phyloP scores from a whole-genome alignment of 225 moss, liverwort and hornwort species.

The Neckera pumila region DNA sequence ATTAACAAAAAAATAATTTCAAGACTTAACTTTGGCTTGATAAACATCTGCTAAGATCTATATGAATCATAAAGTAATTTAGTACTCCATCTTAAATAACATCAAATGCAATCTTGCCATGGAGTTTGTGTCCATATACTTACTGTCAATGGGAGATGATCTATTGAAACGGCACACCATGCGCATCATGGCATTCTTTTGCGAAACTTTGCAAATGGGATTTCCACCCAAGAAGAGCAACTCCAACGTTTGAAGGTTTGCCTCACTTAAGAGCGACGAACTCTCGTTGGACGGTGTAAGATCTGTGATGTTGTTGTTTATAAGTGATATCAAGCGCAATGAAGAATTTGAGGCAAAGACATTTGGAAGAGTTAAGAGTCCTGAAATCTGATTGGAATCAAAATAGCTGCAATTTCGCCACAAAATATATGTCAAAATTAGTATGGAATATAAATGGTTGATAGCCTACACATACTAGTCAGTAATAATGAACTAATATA shows the following conservation, averaged over 20 bases:
- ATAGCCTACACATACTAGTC: neutral
- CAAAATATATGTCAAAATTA: neutral
- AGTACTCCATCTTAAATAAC: no score
- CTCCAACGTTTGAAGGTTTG: neutral
- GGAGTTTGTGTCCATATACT: neutral
- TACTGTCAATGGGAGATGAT: neutral
- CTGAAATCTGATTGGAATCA: neutral
- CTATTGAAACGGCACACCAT: constrained; percentile 1
- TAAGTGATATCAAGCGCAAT: neutral
- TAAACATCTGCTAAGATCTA: neutral
- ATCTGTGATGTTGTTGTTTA: neutral
- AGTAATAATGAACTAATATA: neutral
- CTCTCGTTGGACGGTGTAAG: neutral
- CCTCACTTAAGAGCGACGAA: neutral
- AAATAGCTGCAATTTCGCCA: neutral
- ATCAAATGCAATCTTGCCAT: neutral
- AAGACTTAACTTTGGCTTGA: neutral
- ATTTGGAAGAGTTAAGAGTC: neutral
- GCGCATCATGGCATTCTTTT: neutral
- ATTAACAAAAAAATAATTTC: neutral
- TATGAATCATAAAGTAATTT: neutral
- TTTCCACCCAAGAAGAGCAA: constrained; percentile 10
- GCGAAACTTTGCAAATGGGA: neutral
- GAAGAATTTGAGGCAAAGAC: neutral
- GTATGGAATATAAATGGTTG: neutral